Percentiles rank a stretch among this genome's conserved stretches.
phyloP scores from a whole-genome alignment of 257 asterid genomes.

The Apocynum venetum region DNA sequence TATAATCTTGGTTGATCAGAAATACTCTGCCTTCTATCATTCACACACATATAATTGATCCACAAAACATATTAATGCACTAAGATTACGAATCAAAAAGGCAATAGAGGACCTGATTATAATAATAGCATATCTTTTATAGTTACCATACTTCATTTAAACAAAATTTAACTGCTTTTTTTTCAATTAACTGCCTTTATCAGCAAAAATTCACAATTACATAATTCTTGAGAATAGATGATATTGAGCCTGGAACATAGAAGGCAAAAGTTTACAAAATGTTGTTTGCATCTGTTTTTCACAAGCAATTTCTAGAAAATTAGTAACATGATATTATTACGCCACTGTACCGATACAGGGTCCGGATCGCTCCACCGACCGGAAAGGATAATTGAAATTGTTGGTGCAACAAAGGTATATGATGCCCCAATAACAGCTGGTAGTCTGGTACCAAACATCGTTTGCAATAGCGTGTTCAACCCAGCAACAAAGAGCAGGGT shows the following conservation, averaged over 20 bases:
- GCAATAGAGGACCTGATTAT: no score
- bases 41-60: background rate
- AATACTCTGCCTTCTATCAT: background rate
- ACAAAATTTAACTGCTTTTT: background rate
- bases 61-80: background rate
- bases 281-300: background rate
- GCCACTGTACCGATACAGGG: conserved; percentile 49
- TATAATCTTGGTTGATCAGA: background rate
- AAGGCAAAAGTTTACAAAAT: background rate
- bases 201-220: background rate
- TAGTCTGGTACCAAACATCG: conserved; percentile 73
- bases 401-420: conserved; percentile 86
- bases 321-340: background rate
- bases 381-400: conserved; percentile 81
- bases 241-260: background rate
- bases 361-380: conserved; percentile 83
- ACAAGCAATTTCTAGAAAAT: background rate
- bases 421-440: conserved; percentile 90
- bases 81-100: background rate
- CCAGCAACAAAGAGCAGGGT: conserved; percentile 85
- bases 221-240: background rate
- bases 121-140: background rate
- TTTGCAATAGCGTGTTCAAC: conserved; percentile 63
- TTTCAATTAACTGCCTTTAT: background rate
- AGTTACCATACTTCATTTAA: background rate